Evolutionary conservation across 257 asterid genomes (phyloP).

Genomic region (Solanum chilense): DNA sequence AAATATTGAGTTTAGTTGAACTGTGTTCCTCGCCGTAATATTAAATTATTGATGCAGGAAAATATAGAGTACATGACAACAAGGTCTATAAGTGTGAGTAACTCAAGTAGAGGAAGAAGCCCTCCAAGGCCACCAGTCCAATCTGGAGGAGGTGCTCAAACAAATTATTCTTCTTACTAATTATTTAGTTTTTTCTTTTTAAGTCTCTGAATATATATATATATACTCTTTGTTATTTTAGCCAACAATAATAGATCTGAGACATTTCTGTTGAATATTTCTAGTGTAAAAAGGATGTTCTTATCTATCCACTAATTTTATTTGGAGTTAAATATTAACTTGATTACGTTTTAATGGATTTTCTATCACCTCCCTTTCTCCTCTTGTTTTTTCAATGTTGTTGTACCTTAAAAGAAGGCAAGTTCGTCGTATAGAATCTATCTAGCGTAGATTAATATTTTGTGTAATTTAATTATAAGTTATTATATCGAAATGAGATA

Average conservation of each 20-base stretch:
- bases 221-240: not conserved
- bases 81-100: not conserved
- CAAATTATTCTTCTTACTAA: not conserved
- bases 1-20: not conserved
- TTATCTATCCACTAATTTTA: not conserved
- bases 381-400: not conserved
- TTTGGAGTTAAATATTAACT: not conserved
- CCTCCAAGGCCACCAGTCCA: conserved; percentile 6
- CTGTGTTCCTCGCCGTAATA: not conserved
- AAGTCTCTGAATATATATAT: not conserved
- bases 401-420: not conserved
- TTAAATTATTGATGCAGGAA: not conserved
- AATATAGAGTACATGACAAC: not conserved
- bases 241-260: not conserved
- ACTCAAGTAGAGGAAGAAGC: not conserved
- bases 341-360: not conserved
- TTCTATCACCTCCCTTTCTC: not conserved
- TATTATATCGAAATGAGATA: too few relatives aligned
- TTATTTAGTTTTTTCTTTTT: not conserved
- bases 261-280: not conserved
- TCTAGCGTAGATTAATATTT: not conserved
- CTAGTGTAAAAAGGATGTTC: not conserved
- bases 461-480: too few relatives aligned
- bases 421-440: too few relatives aligned
- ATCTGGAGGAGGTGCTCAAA: not conserved